phyloP scores from a whole-genome alignment of 148 eudicot genomes.

The Oxyria digyna region DNA sequence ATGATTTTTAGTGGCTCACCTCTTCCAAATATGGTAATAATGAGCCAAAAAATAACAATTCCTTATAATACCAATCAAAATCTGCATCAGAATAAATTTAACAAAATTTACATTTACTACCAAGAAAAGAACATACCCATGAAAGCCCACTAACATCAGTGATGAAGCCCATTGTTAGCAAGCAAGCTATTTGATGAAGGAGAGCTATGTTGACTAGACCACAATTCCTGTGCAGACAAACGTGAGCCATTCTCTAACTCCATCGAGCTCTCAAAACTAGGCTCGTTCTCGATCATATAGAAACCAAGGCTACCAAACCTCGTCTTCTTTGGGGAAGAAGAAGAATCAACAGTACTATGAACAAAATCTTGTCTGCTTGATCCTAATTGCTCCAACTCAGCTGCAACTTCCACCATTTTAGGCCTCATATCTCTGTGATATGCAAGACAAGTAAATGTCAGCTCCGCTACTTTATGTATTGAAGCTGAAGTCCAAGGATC shows the following conservation, averaged over 20 bases:
- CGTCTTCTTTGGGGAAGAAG: neutral
- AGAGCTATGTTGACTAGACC: constrained; percentile 11
- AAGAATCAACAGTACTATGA: neutral
- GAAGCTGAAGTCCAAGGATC: constrained; percentile 28
- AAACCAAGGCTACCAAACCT: constrained; percentile 1
- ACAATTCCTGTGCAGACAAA: constrained; percentile 4
- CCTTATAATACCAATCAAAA: no score
- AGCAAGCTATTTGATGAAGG: constrained; percentile 9
- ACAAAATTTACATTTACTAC: neutral
- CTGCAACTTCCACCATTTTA: constrained; percentile 32
- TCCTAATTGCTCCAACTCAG: constrained; percentile 23
- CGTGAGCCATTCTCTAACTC: constrained; percentile 1
- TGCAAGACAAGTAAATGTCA: constrained; percentile 46
- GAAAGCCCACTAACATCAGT: neutral
- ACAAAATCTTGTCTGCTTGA: neutral
- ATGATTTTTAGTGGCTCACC: neutral
- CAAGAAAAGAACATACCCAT: neutral
- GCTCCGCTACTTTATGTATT: constrained; percentile 33
- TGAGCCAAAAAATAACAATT: no score
- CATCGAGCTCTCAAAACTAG: neutral
- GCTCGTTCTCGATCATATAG: neutral
- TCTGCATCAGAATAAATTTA: no score
- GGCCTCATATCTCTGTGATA: constrained; percentile 44
- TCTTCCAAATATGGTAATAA: neutral
- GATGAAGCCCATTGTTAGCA: neutral